These are phyloP conservation scores for Cyberlindnera xishuangbannaensis DNA, from an alignment of 805 yeast species.

Conservation along the genomic window DNA sequence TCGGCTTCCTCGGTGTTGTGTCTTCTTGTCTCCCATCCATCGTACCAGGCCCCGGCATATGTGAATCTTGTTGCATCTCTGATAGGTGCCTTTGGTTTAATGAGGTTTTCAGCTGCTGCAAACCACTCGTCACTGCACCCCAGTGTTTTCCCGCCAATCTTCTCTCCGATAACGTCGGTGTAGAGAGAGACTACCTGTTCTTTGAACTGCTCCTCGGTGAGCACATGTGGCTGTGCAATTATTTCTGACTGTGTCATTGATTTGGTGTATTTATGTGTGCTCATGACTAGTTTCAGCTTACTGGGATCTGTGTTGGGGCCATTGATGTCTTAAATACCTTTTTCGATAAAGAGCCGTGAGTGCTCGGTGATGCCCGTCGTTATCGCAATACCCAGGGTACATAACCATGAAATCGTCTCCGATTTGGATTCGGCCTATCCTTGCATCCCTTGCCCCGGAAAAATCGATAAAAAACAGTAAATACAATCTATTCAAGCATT, in stretches of 20 bases:
- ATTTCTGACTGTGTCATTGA: conserved; percentile 7
- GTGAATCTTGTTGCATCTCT: conserved; percentile 76
- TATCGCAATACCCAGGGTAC: no score
- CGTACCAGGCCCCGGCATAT: conserved; percentile 94
- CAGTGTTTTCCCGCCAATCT: conserved; percentile 72
- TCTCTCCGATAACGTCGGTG: conserved; percentile 74
- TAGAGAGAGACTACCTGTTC: conserved; percentile 21
- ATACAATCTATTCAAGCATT: no score
- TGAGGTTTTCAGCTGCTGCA: conserved; percentile 84
- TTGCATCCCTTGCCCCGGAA: no score
- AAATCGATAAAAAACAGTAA: no score
- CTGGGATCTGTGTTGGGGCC: no score
- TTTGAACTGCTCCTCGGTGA: conserved; percentile 21
- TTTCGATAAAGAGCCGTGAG: conserved; percentile 1
- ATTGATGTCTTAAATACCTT: no score
- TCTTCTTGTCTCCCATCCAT: conserved; percentile 98
- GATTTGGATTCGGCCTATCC: no score
- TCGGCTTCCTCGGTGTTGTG: conserved; percentile 83
- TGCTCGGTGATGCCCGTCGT: conserved; percentile 10
- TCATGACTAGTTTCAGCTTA: no score
- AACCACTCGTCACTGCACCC: conserved; percentile 87
- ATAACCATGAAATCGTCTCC: no score
- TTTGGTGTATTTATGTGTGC: not conserved
- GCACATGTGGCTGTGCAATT: conserved; percentile 6
- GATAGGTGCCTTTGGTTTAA: conserved; percentile 75